phyloP scores from a whole-genome alignment of 768 basidiomycete genomes.

The Candolleomyces efflorescens region DNA sequence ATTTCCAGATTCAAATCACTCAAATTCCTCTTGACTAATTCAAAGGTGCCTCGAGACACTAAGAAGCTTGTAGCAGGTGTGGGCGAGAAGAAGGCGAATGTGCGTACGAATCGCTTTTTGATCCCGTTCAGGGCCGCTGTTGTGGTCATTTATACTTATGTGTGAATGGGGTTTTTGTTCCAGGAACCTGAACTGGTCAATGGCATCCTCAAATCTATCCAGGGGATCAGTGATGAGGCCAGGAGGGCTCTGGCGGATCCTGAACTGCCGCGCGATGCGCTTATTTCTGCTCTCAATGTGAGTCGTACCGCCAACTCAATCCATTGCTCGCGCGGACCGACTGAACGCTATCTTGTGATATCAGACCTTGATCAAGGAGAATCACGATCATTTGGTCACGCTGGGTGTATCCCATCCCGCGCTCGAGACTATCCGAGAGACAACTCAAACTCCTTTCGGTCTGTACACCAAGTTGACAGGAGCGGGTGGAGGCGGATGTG shows the following conservation, averaged over 20 bases:
- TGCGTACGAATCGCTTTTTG: slow-evolving; percentile 25
- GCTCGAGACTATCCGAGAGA: slow-evolving; percentile 76
- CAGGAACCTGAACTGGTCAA: slow-evolving; percentile 86
- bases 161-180: slow-evolving; percentile 9
- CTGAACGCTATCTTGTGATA: slow-evolving; percentile 5
- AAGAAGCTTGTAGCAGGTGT: slow-evolving; percentile 94
- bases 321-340: slow-evolving; percentile 10
- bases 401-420: slow-evolving; percentile 91
- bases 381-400: slow-evolving; percentile 78
- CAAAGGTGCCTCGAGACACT: slow-evolving; percentile 89
- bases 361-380: slow-evolving; percentile 82
- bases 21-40: slow-evolving; percentile 88
- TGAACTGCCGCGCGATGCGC: slow-evolving; percentile 57
- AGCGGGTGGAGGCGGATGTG: slow-evolving; percentile 97
- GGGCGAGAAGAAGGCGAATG: slow-evolving; percentile 59
- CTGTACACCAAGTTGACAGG: slow-evolving; percentile 95
- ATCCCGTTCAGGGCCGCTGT: slow-evolving; percentile 1
- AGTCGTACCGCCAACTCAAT: slow-evolving; percentile 25
- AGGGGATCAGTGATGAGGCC: slow-evolving; percentile 82
- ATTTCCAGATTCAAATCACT: slow-evolving; percentile 79
- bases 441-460: slow-evolving; percentile 61
- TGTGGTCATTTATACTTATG: slow-evolving; percentile 5
- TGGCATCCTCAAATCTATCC: slow-evolving; percentile 74
- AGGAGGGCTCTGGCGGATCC: slow-evolving; percentile 68
- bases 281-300: slow-evolving; percentile 69